Base-by-base conservation (phyloP, 2,329 filamentous ascomycete genomes). In the Plenodomus tracheiphilus region DNA sequence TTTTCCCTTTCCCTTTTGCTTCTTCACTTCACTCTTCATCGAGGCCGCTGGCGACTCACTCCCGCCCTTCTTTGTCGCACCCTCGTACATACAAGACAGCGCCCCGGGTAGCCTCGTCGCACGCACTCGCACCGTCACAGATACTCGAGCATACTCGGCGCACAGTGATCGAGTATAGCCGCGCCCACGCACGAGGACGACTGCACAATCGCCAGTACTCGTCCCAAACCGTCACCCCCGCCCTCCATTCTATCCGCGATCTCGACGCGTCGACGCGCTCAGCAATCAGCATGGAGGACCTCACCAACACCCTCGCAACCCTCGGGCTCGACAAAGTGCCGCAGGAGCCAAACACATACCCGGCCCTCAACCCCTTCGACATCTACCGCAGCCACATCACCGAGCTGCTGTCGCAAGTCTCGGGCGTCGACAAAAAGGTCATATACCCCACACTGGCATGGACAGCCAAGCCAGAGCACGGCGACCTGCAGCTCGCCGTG, bases 401-500 rank as follows among this genome's bases (percentile, higher is more conserved):
- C 53, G 79, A 86, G 36, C 77, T 89, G 41, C 76, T 95, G 35
- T 77, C 83, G 28, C 77, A 83, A 17, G 81, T 91, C 51, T 89
- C 87, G 2, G 87, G 86, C 18, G 86, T 90, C 21, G 86, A 89
- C 49, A 71, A 80, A 28, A 77, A 80, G 45, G 84, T 91, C 61
- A 86, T 95, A 68, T 91, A 89, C 74, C 83, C 84, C 20, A 84
- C 85, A 32, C 77, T 96, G 36, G 83, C 88, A 75, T 93, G 89
- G 88, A 93, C 90, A 4, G 79, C 84, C 54, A 84, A 86, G 32
- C 79, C 91, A 18, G 90, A 94, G 58, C 91, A 92, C 77, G 91
- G 91, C 40, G 91, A 96, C 73, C 75, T 95, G 61, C 82, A 89
- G 44, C 75, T 96, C 39, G 86, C 90, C 8, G 84, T 90, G 8